These are phyloP conservation scores for Cornus suecica DNA, from an alignment of 148 eudicot species.

Conservation along the genomic window DNA sequence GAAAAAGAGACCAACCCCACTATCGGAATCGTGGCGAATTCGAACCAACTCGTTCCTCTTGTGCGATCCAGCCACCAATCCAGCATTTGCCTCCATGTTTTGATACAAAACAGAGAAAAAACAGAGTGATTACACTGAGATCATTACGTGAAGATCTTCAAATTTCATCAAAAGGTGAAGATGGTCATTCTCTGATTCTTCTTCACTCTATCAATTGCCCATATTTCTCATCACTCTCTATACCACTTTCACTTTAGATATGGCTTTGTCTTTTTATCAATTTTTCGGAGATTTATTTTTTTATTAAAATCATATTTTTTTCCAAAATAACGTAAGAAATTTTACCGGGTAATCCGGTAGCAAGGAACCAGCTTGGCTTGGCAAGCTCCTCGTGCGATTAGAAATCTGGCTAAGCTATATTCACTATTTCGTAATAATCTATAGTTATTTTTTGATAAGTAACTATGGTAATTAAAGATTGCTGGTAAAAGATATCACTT, in stretches of 20 bases:
- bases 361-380: not conserved
- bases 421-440: too few relatives aligned
- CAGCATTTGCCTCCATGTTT: constrained; percentile 73
- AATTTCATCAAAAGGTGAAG: not conserved
- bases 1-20: constrained; percentile 45
- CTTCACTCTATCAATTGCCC: constrained; percentile 15
- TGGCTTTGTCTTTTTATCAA: constrained; percentile 17
- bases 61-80: constrained; percentile 95
- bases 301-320: not conserved
- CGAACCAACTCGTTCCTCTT: constrained; percentile 78
- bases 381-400: too few relatives aligned
- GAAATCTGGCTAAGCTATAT: too few relatives aligned
- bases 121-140: not conserved
- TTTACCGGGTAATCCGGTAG: constrained; percentile 16
- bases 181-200: not conserved
- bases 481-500: too few relatives aligned
- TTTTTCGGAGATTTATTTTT: constrained; percentile 11
- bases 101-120: not conserved
- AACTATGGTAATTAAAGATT: too few relatives aligned
- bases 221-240: constrained; percentile 13
- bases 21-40: constrained; percentile 85
- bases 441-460: too few relatives aligned
- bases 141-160: not conserved
- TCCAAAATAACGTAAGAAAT: not conserved
- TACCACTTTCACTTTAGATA: not conserved